Percentiles rank a stretch among this genome's conserved stretches.
These are phyloP conservation scores for Pisolithus marmoratus DNA, from an alignment of 768 basidiomycete genomes.

Conservation along the genomic window DNA sequence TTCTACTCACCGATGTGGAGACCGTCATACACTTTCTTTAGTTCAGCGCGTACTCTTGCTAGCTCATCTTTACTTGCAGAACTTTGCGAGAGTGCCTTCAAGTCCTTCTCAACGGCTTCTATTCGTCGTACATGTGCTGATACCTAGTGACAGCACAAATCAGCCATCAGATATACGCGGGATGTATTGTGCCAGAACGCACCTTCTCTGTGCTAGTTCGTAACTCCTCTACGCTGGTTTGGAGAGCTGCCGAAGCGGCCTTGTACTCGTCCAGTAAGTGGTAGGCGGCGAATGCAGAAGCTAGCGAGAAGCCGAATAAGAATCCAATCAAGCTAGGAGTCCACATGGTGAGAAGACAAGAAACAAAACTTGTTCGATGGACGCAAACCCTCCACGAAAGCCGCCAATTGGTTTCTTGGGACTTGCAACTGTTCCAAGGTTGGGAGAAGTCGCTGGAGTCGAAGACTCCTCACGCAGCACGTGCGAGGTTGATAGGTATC, in stretches of 20 bases:
- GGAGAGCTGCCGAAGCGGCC: constrained; percentile 77
- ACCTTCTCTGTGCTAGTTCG: constrained; percentile 79
- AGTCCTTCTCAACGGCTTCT: constrained; percentile 84
- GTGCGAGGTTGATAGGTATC: constrained; percentile 41
- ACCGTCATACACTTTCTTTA: constrained; percentile 84
- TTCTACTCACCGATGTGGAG: constrained; percentile 63
- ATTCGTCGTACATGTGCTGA: constrained; percentile 79
- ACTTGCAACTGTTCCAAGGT: constrained; percentile 47
- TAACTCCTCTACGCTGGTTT: constrained; percentile 83
- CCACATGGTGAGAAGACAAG: neutral
- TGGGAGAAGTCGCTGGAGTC: constrained; percentile 29
- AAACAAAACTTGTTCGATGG: constrained; percentile 1
- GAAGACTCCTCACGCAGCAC: constrained; percentile 38
- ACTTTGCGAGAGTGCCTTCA: constrained; percentile 64
- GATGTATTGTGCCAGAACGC: constrained; percentile 15
- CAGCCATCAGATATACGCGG: neutral
- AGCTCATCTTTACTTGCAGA: constrained; percentile 79
- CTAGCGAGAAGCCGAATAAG: constrained; percentile 85
- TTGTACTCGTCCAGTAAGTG: constrained; percentile 89
- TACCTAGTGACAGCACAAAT: constrained; percentile 40
- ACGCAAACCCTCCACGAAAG: constrained; percentile 55
- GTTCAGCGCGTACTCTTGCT: constrained; percentile 66
- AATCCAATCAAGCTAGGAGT: constrained; percentile 69
- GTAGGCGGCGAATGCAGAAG: constrained; percentile 82
- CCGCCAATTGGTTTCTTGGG: constrained; percentile 76